Conservation (phyloP, 208 protist genomes). For the Leishmania major region DNA sequence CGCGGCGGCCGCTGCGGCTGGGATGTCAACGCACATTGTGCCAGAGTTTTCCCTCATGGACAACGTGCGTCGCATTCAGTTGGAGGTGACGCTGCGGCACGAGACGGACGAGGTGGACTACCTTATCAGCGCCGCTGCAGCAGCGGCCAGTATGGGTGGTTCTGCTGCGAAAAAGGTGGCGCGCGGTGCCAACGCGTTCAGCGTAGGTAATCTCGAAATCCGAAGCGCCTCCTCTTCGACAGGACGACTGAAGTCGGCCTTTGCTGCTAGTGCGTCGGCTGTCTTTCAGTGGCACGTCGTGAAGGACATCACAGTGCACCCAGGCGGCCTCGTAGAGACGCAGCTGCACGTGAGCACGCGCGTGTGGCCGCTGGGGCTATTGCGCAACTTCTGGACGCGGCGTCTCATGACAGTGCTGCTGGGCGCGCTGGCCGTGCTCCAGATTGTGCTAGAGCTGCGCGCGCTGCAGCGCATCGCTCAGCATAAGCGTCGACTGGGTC, state of each 20-base stretch:
- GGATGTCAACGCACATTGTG: conserved; percentile 8
- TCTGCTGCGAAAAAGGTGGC: neutral
- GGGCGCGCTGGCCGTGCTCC: conserved; percentile 28
- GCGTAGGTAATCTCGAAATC: neutral
- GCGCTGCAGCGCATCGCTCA: conserved; percentile 40
- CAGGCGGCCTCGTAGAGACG: conserved; percentile 50
- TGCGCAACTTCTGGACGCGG: conserved; percentile 13
- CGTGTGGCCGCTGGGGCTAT: conserved; percentile 20
- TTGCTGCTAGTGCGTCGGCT: conserved; percentile 5
- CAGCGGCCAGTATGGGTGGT: neutral
- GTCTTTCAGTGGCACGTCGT: conserved; percentile 48
- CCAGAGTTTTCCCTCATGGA: conserved; percentile 51
- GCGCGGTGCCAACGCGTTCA: neutral
- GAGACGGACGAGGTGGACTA: conserved; percentile 2
- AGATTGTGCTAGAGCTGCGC: conserved; percentile 35
- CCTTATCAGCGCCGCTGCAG: neutral
- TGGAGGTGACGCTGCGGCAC: conserved; percentile 46
- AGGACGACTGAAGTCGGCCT: neutral
- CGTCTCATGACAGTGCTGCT: conserved; percentile 31
- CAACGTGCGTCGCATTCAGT: conserved; percentile 42
- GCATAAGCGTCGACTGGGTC: conserved; percentile 11
- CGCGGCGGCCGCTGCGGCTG: neutral
- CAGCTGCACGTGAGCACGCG: conserved; percentile 39
- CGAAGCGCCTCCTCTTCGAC: neutral
- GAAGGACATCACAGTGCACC: conserved; percentile 44